phyloP scores from a whole-genome alignment of 2,329 filamentous ascomycete genomes.

The Fusarium incarnatum region DNA sequence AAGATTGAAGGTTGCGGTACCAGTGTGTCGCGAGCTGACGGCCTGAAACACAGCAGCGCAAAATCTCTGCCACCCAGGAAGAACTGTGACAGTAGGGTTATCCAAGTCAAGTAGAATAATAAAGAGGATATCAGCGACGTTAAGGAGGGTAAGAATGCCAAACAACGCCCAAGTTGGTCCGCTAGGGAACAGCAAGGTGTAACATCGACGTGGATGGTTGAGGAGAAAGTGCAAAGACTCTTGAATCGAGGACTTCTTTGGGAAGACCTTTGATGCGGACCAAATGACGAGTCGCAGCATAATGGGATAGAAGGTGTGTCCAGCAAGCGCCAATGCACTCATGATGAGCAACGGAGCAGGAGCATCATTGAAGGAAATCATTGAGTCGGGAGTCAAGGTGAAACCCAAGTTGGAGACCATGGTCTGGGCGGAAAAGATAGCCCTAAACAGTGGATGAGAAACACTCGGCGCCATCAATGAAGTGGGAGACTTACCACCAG shows the following conservation, averaged over 20 bases:
- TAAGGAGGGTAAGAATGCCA: slow-evolving; percentile 62
- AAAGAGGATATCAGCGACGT: slow-evolving; percentile 65
- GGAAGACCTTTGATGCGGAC: slow-evolving; percentile 61
- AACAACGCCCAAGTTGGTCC: slow-evolving; percentile 70
- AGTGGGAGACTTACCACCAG: slow-evolving; percentile 59
- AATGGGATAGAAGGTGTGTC: slow-evolving; percentile 68
- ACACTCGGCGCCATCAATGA: no score
- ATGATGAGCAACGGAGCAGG: slow-evolving; percentile 59
- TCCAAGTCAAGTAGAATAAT: slow-evolving; percentile 64
- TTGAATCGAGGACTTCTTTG: slow-evolving; percentile 52
- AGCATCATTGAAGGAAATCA: slow-evolving; percentile 61
- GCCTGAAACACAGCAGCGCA: slow-evolving; percentile 71
- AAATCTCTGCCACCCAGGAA: slow-evolving; percentile 60
- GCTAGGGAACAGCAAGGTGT: slow-evolving; percentile 71
- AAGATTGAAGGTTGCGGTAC: slow-evolving; percentile 63
- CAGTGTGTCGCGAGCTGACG: slow-evolving; percentile 60
- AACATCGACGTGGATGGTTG: slow-evolving; percentile 71
- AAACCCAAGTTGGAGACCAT: slow-evolving; percentile 66
- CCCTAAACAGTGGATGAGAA: slow-evolving; percentile 51
- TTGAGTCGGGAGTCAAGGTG: slow-evolving; percentile 66
- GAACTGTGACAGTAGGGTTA: slow-evolving; percentile 60
- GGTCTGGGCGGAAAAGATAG: slow-evolving; percentile 62
- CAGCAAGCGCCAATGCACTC: slow-evolving; percentile 61
- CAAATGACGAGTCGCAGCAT: slow-evolving; percentile 70
- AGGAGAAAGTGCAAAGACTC: slow-evolving; percentile 67